These are phyloP conservation scores for Trichoderma sp. DNA, from an alignment of 2,329 filamentous ascomycete species.

Conservation along the genomic window DNA sequence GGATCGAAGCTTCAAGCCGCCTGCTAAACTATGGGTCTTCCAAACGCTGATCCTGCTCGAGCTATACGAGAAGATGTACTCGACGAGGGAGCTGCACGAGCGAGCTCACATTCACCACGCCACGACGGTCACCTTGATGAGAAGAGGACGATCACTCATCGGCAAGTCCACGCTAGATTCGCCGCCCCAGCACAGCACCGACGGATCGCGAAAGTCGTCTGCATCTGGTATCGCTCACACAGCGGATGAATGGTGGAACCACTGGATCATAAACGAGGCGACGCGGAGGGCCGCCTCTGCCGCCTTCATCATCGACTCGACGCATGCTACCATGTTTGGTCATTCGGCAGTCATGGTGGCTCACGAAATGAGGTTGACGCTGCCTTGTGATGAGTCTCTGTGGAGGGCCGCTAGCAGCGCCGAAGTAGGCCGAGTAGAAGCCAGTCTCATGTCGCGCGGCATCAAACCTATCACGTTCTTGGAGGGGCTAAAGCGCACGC, in stretches of 20 bases:
- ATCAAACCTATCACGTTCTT: constrained; percentile 85
- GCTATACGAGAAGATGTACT: constrained; percentile 97
- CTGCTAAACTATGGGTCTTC: constrained; percentile 94
- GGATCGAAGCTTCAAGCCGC: constrained; percentile 84
- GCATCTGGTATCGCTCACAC: constrained; percentile 66
- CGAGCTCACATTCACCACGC: constrained; percentile 95
- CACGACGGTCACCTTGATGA: constrained; percentile 93
- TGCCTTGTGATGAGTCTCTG: constrained; percentile 89
- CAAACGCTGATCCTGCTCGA: constrained; percentile 87
- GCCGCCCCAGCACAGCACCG: constrained; percentile 67
- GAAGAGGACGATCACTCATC: constrained; percentile 86
- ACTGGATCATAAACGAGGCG: constrained; percentile 93
- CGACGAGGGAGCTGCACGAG: constrained; percentile 87
- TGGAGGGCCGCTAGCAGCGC: constrained; percentile 89
- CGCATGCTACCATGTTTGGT: constrained; percentile 96
- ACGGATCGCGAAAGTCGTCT: constrained; percentile 62
- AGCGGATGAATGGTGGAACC: constrained; percentile 89
- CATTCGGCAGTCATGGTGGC: constrained; percentile 97
- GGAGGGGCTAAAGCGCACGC: constrained; percentile 84
- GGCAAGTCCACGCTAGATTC: constrained; percentile 83
- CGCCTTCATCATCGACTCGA: constrained; percentile 92
- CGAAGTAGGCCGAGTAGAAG: constrained; percentile 83
- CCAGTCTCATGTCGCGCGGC: constrained; percentile 76
- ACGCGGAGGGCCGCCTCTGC: constrained; percentile 88
- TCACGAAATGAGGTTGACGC: constrained; percentile 86